These are phyloP conservation scores for Schizonepeta tenuifolia DNA, from an alignment of 257 asterid species.

Conservation along the genomic window DNA sequence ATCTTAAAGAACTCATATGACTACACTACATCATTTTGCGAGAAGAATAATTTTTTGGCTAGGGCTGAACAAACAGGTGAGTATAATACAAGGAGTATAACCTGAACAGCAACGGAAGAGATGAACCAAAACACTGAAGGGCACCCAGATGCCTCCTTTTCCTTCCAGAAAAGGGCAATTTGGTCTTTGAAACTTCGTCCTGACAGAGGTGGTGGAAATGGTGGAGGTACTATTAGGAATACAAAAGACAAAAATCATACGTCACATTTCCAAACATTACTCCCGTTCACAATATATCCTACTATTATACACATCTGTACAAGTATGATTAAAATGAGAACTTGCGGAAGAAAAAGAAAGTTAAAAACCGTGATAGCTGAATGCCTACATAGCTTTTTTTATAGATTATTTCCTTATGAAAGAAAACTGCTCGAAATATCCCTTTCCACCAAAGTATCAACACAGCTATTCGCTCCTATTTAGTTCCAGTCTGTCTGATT, in stretches of 20 bases:
- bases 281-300: slow-evolving; percentile 18
- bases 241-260: slow-evolving; percentile 40
- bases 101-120: slow-evolving; percentile 77
- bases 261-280: slow-evolving; percentile 26
- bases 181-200: slow-evolving; percentile 74
- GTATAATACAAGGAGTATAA: slow-evolving; percentile 39
- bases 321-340: not conserved
- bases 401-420: not conserved
- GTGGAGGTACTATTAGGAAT: slow-evolving; percentile 85
- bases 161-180: slow-evolving; percentile 65
- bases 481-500: not conserved
- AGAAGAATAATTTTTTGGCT: not conserved
- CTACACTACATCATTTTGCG: slow-evolving; percentile 14
- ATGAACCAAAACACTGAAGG: slow-evolving; percentile 85
- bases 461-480: not conserved
- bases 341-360: not conserved
- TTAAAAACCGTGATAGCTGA: not conserved
- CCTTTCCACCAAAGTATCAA: slow-evolving; percentile 17
- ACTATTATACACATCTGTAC: not conserved
- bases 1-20: slow-evolving; percentile 19
- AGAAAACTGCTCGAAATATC: not conserved
- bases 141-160: slow-evolving; percentile 72
- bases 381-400: not conserved
- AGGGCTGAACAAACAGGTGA: slow-evolving; percentile 24
- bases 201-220: slow-evolving; percentile 89